phyloP scores from a whole-genome alignment of 768 basidiomycete genomes.

The Serendipita vermifera region DNA sequence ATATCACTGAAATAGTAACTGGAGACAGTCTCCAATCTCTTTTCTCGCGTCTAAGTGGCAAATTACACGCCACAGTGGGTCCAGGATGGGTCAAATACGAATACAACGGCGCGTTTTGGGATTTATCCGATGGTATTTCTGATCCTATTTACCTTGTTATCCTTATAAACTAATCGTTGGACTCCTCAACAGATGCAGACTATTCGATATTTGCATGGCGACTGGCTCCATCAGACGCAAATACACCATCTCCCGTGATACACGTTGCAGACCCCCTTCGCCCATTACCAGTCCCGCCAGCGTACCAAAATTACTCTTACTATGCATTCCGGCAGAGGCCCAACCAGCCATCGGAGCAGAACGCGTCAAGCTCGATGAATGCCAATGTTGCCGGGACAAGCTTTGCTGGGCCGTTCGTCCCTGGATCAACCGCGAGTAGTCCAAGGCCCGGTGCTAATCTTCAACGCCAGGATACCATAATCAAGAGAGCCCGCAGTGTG shows the following conservation, averaged over 20 bases:
- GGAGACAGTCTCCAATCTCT: slow-evolving; percentile 52
- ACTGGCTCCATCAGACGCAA: slow-evolving; percentile 24
- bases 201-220: slow-evolving; percentile 79
- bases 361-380: no score
- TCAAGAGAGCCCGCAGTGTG: slow-evolving; percentile 18
- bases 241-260: slow-evolving; percentile 34
- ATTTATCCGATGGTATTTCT: slow-evolving; percentile 73
- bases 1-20: slow-evolving; percentile 36
- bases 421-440: no score
- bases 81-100: slow-evolving; percentile 82
- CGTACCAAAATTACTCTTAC: slow-evolving; percentile 57
- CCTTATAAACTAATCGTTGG: not conserved
- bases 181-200: slow-evolving; percentile 51
- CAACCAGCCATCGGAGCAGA: slow-evolving; percentile 23
- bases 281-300: slow-evolving; percentile 46
- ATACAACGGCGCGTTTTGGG: slow-evolving; percentile 67
- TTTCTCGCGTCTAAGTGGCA: slow-evolving; percentile 59
- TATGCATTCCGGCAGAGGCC: slow-evolving; percentile 44
- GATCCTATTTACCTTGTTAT: slow-evolving; percentile 3
- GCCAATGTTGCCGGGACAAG: no score
- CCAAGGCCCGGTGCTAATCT: slow-evolving; percentile 3
- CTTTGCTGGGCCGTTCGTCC: no score
- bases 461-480: slow-evolving; percentile 16
- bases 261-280: slow-evolving; percentile 49
- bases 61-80: slow-evolving; percentile 47